Conservation (phyloP, 1,284 basidiomycete genomes). For the Trametes hirsuta region DNA sequence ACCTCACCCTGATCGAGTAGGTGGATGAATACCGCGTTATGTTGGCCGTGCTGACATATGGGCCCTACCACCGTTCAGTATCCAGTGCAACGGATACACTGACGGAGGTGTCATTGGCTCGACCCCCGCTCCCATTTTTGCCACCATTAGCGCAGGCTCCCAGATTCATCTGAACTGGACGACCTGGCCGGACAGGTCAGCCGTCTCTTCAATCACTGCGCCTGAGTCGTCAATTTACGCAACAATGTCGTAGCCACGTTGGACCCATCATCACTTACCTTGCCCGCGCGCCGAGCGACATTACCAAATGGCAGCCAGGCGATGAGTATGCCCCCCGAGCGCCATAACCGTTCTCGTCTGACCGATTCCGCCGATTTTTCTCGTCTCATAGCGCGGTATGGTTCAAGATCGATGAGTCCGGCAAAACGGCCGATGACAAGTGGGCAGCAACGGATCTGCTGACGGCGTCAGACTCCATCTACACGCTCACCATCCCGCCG, state of each 20-base stretch:
- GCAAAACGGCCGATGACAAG: conserved; percentile 46
- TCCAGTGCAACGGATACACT: conserved; percentile 49
- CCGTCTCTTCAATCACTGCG: not conserved
- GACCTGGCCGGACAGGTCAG: conserved; percentile 50
- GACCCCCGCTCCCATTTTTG: conserved; percentile 47
- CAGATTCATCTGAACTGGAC: conserved; percentile 51
- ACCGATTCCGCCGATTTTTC: not conserved
- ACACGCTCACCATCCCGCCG: conserved; percentile 49
- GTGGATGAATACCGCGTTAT: not conserved
- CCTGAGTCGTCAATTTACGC: not conserved
- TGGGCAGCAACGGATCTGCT: conserved; percentile 50
- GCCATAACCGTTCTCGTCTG: not conserved
- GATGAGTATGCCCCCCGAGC: conserved; percentile 36
- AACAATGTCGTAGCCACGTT: conserved; percentile 4
- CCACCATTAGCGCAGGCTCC: conserved; percentile 48
- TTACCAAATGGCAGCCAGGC: conserved; percentile 49
- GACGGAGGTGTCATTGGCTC: conserved; percentile 41
- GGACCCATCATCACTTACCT: conserved; percentile 54
- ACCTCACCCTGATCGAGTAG: conserved; percentile 37
- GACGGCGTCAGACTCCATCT: conserved; percentile 43
- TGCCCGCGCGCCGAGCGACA: conserved; percentile 47
- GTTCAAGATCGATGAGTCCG: conserved; percentile 51
- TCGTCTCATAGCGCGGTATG: conserved; percentile 42
- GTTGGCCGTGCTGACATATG: not conserved
- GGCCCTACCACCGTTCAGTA: conserved; percentile 22